These are phyloP conservation scores for Bipolaris gigantea DNA, from an alignment of 2,329 filamentous ascomycete genomes.

Conservation along the genomic window DNA sequence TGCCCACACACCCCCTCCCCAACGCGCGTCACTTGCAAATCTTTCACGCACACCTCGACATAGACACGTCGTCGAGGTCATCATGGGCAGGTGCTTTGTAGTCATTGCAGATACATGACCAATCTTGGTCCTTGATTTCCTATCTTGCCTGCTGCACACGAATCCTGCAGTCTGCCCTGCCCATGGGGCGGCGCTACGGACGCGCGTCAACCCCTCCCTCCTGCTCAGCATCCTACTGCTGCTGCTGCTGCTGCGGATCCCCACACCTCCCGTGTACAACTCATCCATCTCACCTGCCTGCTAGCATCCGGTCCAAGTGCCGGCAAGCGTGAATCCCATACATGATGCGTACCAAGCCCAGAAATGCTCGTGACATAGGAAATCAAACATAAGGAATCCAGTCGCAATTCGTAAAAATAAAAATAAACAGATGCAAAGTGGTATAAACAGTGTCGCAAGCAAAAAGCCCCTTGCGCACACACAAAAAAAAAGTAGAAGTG, in stretches of 20 bases:
- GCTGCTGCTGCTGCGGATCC: slow-evolving; percentile 21
- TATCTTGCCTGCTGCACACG: slow-evolving; percentile 14
- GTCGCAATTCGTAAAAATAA: slow-evolving; percentile 26
- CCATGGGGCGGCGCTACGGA: slow-evolving; percentile 14
- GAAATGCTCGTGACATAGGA: slow-evolving; percentile 32
- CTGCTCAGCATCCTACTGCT: slow-evolving; percentile 10
- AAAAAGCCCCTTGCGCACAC: slow-evolving; percentile 11
- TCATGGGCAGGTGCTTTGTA: slow-evolving; percentile 6
- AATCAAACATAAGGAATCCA: slow-evolving; percentile 32
- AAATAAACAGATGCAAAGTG: slow-evolving; percentile 30
- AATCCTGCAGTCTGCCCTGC: slow-evolving; percentile 9
- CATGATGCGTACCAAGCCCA: slow-evolving; percentile 17
- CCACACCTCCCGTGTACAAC: slow-evolving; percentile 19
- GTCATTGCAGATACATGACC: slow-evolving; percentile 19
- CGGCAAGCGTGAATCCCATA: slow-evolving; percentile 21
- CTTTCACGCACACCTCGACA: neutral
- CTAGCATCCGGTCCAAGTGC: slow-evolving; percentile 11
- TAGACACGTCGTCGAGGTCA: neutral
- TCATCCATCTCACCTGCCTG: slow-evolving; percentile 15
- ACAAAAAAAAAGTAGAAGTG: slow-evolving; percentile 21
- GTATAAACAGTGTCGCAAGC: slow-evolving; percentile 37
- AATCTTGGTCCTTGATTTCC: slow-evolving; percentile 20
- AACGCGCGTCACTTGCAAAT: slow-evolving; percentile 17
- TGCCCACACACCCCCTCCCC: neutral
- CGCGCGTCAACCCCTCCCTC: slow-evolving; percentile 30